Base-by-base conservation (phyloP, 2,329 filamentous ascomycete species). In the Xylaria sp. region DNA sequence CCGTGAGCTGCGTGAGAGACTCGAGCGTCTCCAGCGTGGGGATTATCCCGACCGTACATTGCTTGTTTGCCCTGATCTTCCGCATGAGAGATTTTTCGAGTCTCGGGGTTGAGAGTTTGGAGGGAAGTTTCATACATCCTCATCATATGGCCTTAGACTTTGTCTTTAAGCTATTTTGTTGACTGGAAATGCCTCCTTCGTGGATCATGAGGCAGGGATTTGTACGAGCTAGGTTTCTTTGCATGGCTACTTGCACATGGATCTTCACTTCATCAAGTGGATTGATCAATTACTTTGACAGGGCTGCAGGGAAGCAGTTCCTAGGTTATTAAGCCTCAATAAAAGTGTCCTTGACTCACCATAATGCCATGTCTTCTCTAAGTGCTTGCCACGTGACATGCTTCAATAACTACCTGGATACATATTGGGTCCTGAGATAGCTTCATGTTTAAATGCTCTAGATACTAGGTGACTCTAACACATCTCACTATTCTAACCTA, bases 121-220 rank as follows among this genome's bases (percentile, higher is more conserved):
- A 41, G 54, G 6, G 51, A 20, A 55, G 28, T 52, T 32, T 23
- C 18, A 34, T n/a, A 15, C n/a, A 20, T 25, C 44, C 41, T 25
- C 3, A 8, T 13, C 20, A 23, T 10, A 10, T 15, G 9, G 8
- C 18, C 9, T 1, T 34, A 13, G 2, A 20, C 52, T 37, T 28
- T 67, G 46, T 52, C 39, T 18, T 12, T 32, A 10, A 39, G 41
- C 48, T 10, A 63, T 13, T 44, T 13, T 7, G 15, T 57, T 41
- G 20, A 39, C 20, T 52, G 18, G 34, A 34, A 25, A 39, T 28
- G 25, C 34, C 39, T 63, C 46, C 37, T 39, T 65, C 23, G 23
- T 66, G 56, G 54, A n/a, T 37, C 5, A 34, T 54, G 52, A 46
- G 25, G 57, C 56, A 56, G 10, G 39, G 50, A n/a, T 44, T 63